Conservation (phyloP, 2,329 filamentous ascomycete genomes). For the Trichophyton rubrum region DNA sequence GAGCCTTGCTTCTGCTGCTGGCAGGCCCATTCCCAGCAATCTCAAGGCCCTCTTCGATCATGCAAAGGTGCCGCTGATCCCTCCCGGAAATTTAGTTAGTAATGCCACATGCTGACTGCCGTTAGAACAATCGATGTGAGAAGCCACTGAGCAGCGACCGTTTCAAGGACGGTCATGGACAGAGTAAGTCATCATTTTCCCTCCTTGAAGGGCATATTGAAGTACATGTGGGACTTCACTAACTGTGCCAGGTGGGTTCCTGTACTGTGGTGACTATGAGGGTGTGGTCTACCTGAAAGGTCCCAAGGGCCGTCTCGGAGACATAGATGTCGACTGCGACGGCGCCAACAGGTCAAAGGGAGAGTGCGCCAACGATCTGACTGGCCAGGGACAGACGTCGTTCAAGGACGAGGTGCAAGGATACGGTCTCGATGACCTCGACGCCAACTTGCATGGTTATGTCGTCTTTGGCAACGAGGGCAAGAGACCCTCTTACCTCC, state of each 20-base stretch:
- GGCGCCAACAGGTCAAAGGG: slow-evolving; percentile 11
- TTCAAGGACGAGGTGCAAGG: slow-evolving; percentile 10
- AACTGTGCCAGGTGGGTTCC: not conserved
- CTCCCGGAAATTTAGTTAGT: not conserved
- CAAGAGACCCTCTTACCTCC: slow-evolving; percentile 27
- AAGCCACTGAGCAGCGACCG: not conserved
- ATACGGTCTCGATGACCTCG: slow-evolving; percentile 15
- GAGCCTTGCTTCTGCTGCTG: not conserved
- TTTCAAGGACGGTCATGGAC: not conserved
- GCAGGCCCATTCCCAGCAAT: slow-evolving; percentile 10
- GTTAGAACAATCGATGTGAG: not conserved
- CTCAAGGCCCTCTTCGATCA: slow-evolving; percentile 12
- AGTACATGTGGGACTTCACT: not conserved
- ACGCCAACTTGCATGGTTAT: slow-evolving; percentile 18
- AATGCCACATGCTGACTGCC: not conserved
- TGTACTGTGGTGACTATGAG: slow-evolving; percentile 11
- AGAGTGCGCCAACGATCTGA: slow-evolving; percentile 1
- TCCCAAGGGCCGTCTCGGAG: slow-evolving; percentile 6
- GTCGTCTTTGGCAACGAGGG: slow-evolving; percentile 19
- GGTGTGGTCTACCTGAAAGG: slow-evolving; percentile 9
- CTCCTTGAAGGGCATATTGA: too few species aligned
- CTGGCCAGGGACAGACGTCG: slow-evolving; percentile 10
- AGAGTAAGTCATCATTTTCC: not conserved
- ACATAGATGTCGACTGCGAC: slow-evolving; percentile 15
- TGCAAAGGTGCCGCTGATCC: slow-evolving; percentile 3